A percentile compares a stretch with the other conserved stretches of the same genome.
phyloP scores from a whole-genome alignment of 2,329 filamentous ascomycete species.

The Aspergillus caelatus region DNA sequence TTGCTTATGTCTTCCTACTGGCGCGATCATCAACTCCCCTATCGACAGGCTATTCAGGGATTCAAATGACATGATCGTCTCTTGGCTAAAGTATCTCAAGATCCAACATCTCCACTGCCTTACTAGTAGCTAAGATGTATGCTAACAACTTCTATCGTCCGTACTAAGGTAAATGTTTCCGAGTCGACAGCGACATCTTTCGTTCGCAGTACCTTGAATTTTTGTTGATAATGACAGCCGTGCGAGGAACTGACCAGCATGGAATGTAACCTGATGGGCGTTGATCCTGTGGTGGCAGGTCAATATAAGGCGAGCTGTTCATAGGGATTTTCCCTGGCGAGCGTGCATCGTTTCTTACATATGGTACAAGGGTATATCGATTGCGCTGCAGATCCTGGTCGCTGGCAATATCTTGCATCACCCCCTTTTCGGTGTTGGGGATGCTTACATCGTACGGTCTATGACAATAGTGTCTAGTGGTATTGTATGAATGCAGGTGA shows the following conservation, averaged over 20 bases:
- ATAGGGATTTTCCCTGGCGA: background rate
- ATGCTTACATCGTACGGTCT: too few species aligned
- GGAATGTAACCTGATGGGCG: background rate
- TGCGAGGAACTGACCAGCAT: background rate
- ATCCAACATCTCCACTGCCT: background rate
- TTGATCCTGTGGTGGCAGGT: background rate
- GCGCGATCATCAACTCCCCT: background rate
- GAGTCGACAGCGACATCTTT: background rate
- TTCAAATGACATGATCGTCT: background rate
- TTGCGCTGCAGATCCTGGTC: background rate
- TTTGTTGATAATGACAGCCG: background rate
- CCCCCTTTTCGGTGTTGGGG: background rate
- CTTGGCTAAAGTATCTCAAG: background rate
- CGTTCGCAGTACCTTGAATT: background rate
- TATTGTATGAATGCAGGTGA: too few species aligned
- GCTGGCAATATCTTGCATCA: background rate
- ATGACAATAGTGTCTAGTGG: too few species aligned
- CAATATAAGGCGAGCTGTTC: too few species aligned
- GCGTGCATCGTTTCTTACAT: background rate
- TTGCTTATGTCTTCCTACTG: background rate
- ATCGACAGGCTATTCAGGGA: background rate
- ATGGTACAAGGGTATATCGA: background rate
- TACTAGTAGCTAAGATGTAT: background rate
- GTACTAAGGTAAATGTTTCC: background rate
- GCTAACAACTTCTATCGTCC: background rate